Evolutionary conservation across 2,329 filamentous ascomycete species (phyloP).

Genomic region (Fonsecaea monophora): DNA sequence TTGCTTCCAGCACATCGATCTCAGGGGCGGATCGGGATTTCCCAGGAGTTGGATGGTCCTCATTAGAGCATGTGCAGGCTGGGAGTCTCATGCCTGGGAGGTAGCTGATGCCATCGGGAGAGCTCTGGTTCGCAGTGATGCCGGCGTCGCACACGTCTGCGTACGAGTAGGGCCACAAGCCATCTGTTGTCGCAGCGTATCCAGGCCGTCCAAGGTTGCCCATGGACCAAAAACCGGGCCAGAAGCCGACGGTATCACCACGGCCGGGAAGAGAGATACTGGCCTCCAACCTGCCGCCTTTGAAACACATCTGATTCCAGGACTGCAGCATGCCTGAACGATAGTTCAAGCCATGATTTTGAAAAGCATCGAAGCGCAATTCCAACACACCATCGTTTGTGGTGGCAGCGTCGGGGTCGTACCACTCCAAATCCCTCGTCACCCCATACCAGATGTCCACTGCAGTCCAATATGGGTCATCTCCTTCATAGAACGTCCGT

Average conservation of each 20-base stretch:
- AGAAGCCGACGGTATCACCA: conserved; percentile 72
- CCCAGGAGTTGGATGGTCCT: conserved; percentile 71
- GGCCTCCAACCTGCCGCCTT: conserved; percentile 72
- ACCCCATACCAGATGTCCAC: conserved; percentile 76
- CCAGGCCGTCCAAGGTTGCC: conserved; percentile 74
- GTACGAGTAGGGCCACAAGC: conserved; percentile 77
- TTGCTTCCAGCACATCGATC: conserved; percentile 76
- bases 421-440: conserved; percentile 74
- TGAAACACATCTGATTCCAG: conserved; percentile 77
- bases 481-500: conserved; percentile 72
- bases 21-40: conserved; percentile 72
- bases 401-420: conserved; percentile 70
- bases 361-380: conserved; percentile 68
- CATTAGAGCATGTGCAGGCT: conserved; percentile 68
- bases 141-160: conserved; percentile 71
- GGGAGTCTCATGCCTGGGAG: conserved; percentile 74
- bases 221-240: conserved; percentile 79
- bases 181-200: conserved; percentile 72
- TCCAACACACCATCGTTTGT: conserved; percentile 69
- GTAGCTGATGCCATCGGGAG: conserved; percentile 68
- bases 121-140: conserved; percentile 75
- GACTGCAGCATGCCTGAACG: conserved; percentile 77
- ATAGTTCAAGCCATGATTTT: conserved; percentile 70
- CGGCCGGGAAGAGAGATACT: conserved; percentile 72
- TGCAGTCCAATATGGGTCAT: conserved; percentile 72